A percentile compares a stretch with the other conserved stretches of the same genome.
These are phyloP conservation scores for Tricholoma bakamatsutake DNA, from an alignment of 768 basidiomycete genomes.

Conservation along the genomic window DNA sequence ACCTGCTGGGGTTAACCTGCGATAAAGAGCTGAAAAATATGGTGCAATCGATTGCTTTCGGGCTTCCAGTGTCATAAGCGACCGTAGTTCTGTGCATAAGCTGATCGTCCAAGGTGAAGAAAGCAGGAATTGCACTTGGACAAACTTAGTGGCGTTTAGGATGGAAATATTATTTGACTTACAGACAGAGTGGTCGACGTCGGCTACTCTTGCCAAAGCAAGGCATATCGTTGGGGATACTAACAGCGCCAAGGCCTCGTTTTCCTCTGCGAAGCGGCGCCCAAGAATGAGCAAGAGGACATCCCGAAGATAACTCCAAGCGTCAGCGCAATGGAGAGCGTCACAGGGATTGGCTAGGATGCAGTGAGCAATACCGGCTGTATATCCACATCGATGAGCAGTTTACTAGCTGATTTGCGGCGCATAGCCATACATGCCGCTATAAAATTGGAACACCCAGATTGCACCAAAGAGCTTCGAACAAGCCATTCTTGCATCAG, in stretches of 20 bases:
- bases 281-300: constrained; percentile 41
- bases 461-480: constrained; percentile 29
- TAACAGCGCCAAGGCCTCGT: constrained; percentile 46
- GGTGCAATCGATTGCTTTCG: constrained; percentile 8
- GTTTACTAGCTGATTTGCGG: background rate
- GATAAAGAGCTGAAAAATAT: constrained; percentile 26
- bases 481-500: constrained; percentile 26
- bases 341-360: constrained; percentile 27
- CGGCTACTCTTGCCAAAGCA: constrained; percentile 38
- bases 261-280: constrained; percentile 37
- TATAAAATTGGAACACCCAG: constrained; percentile 25
- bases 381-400: background rate
- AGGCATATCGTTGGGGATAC: constrained; percentile 44
- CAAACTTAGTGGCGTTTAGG: background rate
- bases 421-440: constrained; percentile 28
- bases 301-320: constrained; percentile 50
- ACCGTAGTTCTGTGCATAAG: constrained; percentile 34
- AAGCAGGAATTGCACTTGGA: constrained; percentile 21
- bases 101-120: constrained; percentile 48
- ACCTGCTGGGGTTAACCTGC: constrained; percentile 22
- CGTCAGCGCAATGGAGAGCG: constrained; percentile 39
- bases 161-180: constrained; percentile 6
- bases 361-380: constrained; percentile 45
- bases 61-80: constrained; percentile 13
- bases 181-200: constrained; percentile 20